Base-by-base conservation (phyloP, 2,329 filamentous ascomycete genomes). In the Mollisia scopiformis region DNA sequence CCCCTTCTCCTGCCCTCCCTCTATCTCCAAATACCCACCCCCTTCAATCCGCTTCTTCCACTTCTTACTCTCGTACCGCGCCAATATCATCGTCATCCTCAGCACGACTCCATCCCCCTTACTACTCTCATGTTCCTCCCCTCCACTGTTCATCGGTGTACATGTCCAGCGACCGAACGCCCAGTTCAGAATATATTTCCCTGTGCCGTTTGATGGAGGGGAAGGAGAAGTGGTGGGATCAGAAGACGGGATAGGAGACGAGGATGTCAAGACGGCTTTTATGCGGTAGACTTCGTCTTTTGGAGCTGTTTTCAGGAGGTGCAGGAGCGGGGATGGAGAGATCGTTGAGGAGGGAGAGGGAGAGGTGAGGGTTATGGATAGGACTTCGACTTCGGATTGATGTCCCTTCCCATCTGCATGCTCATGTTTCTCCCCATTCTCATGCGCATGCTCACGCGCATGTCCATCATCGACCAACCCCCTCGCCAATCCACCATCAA, bases 281-380 rank as follows among this genome's bases (percentile, higher is more conserved):
- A 99, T 98, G 58, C 95, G 87, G 77, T 98, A 99, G 10, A 96
- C 87, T 73, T 98, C 93, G 66, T 99, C 95, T 73, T 96, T 97
- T 0, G 93, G 90, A 0, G 94, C 90, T 0, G 85, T 77, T 50
- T 82, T 80, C 31, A 98, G 82, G 1, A 98, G 79, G 10, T 79
- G 78, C 59, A 88, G 80, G 7, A 97, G 82, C 64, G 89, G 82
- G 58, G 86, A 80, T 0, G 87, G 80, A 30, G 87, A 82, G 25
- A 86, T 78, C 16, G 23, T 47, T 8, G 43, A 74, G 1, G 75
- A 75, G 37, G 67, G 65, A 41, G 65, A 70, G 16, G 75, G 66
- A 5, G 79, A 77, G 55, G 81, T 81, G 55, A 97, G 77, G 6
- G 88, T 87, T n/a, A 96, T 81, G 1, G 91, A 96, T 1, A 98